Evolutionary conservation across 768 basidiomycete genomes (phyloP).

Genomic region (Amanita phalloides): DNA sequence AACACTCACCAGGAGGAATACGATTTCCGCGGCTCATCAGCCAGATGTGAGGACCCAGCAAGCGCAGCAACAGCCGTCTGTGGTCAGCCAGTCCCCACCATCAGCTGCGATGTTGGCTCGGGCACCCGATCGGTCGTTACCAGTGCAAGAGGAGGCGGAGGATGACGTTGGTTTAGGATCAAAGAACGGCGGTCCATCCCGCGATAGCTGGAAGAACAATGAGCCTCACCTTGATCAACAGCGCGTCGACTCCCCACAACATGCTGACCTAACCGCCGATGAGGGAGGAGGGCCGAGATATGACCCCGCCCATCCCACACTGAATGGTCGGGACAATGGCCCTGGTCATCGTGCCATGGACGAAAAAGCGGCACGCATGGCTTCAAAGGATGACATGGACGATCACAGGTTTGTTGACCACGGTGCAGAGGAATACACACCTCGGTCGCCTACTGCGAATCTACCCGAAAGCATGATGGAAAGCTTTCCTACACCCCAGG

Average conservation of each 20-base stretch:
- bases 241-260: background rate
- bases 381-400: conserved; percentile 6
- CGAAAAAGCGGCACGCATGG: conserved; percentile 1
- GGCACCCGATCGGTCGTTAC: conserved; percentile 63
- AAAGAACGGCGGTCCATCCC: conserved; percentile 20
- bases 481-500: conserved; percentile 12
- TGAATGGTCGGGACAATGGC: background rate
- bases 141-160: conserved; percentile 68
- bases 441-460: conserved; percentile 54
- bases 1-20: conserved; percentile 19
- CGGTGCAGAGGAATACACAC: conserved; percentile 42
- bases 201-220: conserved; percentile 21
- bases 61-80: conserved; percentile 20
- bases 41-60: background rate
- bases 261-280: conserved; percentile 41
- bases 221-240: conserved; percentile 9
- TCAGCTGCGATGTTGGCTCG: conserved; percentile 41
- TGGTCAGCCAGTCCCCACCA: conserved; percentile 44
- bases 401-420: conserved; percentile 18
- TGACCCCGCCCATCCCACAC: background rate
- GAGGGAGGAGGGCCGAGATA: background rate
- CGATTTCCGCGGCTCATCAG: conserved; percentile 8
- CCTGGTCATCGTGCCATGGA: background rate
- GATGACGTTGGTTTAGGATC: conserved; percentile 37
- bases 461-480: conserved; percentile 18